Evolutionary conservation across 2,329 filamentous ascomycete species (phyloP).

Genomic region (Ascochyta clinopodiicola): DNA sequence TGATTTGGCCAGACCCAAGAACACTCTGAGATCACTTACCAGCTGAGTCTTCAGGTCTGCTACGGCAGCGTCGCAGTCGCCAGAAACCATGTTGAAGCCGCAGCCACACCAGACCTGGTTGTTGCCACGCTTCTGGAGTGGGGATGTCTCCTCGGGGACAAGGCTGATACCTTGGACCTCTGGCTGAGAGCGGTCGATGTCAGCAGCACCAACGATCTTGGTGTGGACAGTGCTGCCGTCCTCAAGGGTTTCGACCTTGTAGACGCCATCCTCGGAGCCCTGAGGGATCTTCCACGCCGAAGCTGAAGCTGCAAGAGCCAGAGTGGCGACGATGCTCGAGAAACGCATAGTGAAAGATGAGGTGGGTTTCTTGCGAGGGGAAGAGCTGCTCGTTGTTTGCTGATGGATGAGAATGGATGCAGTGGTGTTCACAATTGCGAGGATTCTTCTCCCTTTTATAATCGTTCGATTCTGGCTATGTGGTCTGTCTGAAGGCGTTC

Average conservation of each 20-base stretch:
- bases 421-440: too few species aligned
- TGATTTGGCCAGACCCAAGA: too few species aligned
- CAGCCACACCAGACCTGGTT: slow-evolving; percentile 11
- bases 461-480: too few species aligned
- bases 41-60: slow-evolving; percentile 8
- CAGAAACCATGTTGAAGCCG: slow-evolving; percentile 2
- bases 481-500: too few species aligned
- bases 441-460: too few species aligned
- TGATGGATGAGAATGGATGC: too few species aligned
- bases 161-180: background rate
- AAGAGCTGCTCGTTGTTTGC: too few species aligned
- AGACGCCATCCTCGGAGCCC: slow-evolving; percentile 1
- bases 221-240: slow-evolving; percentile 5
- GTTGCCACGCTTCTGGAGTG: background rate
- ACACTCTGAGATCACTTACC: background rate
- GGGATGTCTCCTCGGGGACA: too few species aligned
- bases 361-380: background rate
- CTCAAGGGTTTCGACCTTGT: slow-evolving; percentile 1
- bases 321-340: slow-evolving; percentile 1
- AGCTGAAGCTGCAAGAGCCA: background rate
- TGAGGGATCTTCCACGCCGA: slow-evolving; percentile 3
- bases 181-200: background rate
- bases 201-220: background rate
- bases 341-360: background rate
- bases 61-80: slow-evolving; percentile 11